These are phyloP conservation scores for Dendrostoma leiphaemia DNA, from an alignment of 2,329 filamentous ascomycete genomes.

Conservation along the genomic window DNA sequence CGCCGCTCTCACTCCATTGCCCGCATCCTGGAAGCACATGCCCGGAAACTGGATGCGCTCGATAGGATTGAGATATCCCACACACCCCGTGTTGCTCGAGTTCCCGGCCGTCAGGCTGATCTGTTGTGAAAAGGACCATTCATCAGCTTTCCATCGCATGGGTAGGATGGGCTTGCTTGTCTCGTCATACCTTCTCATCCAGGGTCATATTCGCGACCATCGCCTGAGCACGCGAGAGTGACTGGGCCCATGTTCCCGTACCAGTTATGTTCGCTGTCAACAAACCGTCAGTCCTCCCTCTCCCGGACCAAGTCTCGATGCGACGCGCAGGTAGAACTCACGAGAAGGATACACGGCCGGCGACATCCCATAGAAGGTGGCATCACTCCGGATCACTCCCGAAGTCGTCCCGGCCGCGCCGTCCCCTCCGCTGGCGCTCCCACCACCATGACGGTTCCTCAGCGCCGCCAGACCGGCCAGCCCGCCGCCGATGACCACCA, in stretches of 20 bases:
- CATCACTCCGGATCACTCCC: constrained; percentile 37
- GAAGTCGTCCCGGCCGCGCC: constrained; percentile 5
- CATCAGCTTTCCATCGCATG: too few relatives aligned
- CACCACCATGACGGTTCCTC: constrained; percentile 9
- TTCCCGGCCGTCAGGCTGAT: constrained; percentile 74
- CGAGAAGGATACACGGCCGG: constrained; percentile 51
- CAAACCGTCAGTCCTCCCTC: constrained; percentile 8
- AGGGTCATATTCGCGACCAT: constrained; percentile 73
- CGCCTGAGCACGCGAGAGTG: constrained; percentile 63
- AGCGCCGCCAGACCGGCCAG: constrained; percentile 34
- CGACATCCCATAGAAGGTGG: constrained; percentile 48
- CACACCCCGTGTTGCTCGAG: constrained; percentile 49
- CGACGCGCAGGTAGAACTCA: constrained; percentile 28
- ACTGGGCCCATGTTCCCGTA: constrained; percentile 63
- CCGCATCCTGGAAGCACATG: constrained; percentile 44
- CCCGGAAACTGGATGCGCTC: constrained; percentile 39
- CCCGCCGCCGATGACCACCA: constrained; percentile 34
- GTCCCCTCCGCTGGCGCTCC: constrained; percentile 1
- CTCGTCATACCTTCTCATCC: constrained; percentile 60
- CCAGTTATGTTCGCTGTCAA: constrained; percentile 52
- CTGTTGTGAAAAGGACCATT: constrained; percentile 23
- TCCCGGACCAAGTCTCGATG: not conserved
- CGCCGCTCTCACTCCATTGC: constrained; percentile 40
- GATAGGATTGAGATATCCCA: constrained; percentile 41
- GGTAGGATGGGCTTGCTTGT: too few relatives aligned